phyloP scores from a whole-genome alignment of 192 early-diverging fungal genomes.

The Linnemannia hyalina region DNA sequence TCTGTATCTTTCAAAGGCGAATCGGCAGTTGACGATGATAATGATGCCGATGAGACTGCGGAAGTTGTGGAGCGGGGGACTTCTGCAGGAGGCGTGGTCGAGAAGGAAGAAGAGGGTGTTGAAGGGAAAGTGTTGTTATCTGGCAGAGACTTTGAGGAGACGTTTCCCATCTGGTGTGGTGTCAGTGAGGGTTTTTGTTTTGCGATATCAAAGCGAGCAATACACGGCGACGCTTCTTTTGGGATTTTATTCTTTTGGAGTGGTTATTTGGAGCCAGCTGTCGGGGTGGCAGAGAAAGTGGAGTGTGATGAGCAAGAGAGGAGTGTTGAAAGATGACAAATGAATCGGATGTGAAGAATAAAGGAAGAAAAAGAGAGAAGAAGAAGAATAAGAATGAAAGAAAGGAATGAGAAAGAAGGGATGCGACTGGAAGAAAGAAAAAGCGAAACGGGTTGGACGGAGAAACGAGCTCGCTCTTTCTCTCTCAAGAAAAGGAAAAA shows the following conservation, averaged over 20 bases:
- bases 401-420: background rate
- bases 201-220: background rate
- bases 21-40: constrained; percentile 22
- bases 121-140: background rate
- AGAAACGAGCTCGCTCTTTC: background rate
- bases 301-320: background rate
- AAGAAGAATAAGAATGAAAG: background rate
- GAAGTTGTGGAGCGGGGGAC: background rate
- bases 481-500: background rate
- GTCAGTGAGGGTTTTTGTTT: background rate
- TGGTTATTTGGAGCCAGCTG: background rate
- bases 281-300: background rate
- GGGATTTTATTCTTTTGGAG: background rate
- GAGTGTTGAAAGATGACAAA: background rate
- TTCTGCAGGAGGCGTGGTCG: background rate
- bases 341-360: background rate
- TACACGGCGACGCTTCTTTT: background rate
- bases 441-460: background rate
- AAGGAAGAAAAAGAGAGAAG: background rate
- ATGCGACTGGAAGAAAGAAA: background rate
- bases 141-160: constrained; percentile 24
- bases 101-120: background rate
- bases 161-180: constrained; percentile 38
- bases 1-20: background rate
- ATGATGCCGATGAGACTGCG: background rate